Evolutionary conservation across 2,329 filamentous ascomycete genomes (phyloP).

Genomic region (Calcarisporium arbuscula): DNA sequence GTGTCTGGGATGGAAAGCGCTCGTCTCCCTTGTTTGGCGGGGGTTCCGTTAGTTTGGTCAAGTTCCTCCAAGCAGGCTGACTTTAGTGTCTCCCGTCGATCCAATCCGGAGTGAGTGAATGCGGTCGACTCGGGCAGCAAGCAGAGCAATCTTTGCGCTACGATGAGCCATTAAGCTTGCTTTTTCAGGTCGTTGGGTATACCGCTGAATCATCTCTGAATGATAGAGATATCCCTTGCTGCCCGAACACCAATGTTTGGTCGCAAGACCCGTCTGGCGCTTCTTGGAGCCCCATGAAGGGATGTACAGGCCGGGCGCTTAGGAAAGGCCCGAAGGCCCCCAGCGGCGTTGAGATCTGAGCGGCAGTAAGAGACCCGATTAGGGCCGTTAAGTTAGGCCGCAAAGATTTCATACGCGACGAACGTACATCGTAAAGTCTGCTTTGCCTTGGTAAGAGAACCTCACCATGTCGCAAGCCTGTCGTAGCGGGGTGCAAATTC

Average conservation of each 20-base stretch:
- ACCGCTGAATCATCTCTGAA: slow-evolving; percentile 80
- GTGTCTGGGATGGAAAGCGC: slow-evolving; percentile 87
- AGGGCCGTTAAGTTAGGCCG: slow-evolving; percentile 87
- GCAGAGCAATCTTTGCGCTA: slow-evolving; percentile 85
- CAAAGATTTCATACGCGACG: slow-evolving; percentile 96
- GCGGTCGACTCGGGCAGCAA: slow-evolving; percentile 84
- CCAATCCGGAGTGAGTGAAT: slow-evolving; percentile 78
- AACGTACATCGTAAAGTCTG: slow-evolving; percentile 84
- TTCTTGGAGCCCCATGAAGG: slow-evolving; percentile 87
- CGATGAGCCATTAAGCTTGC: slow-evolving; percentile 94
- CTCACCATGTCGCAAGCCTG: slow-evolving; percentile 83
- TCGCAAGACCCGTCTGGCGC: slow-evolving; percentile 77
- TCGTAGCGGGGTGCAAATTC: slow-evolving; percentile 69
- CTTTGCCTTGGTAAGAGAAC: slow-evolving; percentile 81
- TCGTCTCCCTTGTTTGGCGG: slow-evolving; percentile 80
- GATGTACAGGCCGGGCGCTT: slow-evolving; percentile 90
- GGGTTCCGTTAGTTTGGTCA: slow-evolving; percentile 87
- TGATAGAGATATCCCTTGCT: slow-evolving; percentile 93
- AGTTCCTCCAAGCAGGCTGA: slow-evolving; percentile 77
- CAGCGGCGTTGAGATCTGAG: slow-evolving; percentile 92
- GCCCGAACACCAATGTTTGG: slow-evolving; percentile 87
- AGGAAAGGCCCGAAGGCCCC: slow-evolving; percentile 81
- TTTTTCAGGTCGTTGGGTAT: slow-evolving; percentile 79
- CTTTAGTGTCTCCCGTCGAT: slow-evolving; percentile 74
- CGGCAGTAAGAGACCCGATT: slow-evolving; percentile 86